These are phyloP conservation scores for Arachnopeziza araneosa DNA, from an alignment of 2,329 filamentous ascomycete species.

Conservation along the genomic window DNA sequence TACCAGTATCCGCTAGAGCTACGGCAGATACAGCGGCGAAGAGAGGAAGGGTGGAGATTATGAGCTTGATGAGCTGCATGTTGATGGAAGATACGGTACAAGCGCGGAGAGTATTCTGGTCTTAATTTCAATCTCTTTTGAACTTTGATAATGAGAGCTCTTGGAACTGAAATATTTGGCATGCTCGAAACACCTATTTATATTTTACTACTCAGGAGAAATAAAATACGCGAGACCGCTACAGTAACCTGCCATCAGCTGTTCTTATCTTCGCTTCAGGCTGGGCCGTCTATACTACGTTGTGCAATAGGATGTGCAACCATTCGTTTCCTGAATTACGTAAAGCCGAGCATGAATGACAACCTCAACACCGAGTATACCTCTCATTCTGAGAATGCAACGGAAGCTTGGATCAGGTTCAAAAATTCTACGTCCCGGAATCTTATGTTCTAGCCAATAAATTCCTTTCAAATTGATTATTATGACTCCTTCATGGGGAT, in stretches of 20 bases:
- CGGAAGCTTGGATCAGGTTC: not conserved
- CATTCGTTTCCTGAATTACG: not conserved
- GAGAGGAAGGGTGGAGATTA: not conserved
- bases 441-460: not conserved
- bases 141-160: not conserved
- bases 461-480: not conserved
- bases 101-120: not conserved
- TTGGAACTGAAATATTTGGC: not conserved
- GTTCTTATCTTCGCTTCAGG: not conserved
- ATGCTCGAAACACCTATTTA: not conserved
- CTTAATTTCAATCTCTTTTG: not conserved
- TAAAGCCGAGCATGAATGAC: not conserved
- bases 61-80: not conserved
- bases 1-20: not conserved
- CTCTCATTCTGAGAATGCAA: not conserved
- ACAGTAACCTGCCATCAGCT: not conserved
- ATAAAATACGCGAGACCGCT: not conserved
- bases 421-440: not conserved
- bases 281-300: not conserved
- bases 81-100: not conserved
- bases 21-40: not conserved
- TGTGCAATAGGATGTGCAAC: not conserved
- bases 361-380: not conserved
- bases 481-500: not conserved
- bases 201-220: not conserved